Percentiles rank a stretch among this genome's conserved stretches.
These are phyloP conservation scores for Ceratobasidium sp. DNA, from an alignment of 1,284 basidiomycete genomes.

Conservation along the genomic window DNA sequence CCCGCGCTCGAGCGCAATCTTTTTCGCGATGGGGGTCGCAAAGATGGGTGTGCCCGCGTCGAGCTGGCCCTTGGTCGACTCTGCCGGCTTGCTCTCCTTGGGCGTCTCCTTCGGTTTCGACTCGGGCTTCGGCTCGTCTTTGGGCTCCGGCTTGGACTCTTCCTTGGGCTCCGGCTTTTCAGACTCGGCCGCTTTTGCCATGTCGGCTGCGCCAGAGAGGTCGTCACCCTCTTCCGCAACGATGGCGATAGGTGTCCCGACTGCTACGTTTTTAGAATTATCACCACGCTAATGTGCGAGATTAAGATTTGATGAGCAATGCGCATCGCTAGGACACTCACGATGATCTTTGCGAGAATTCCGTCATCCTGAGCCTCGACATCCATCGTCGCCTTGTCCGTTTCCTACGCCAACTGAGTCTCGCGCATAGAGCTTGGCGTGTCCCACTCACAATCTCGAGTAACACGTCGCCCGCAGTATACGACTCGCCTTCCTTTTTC, in stretches of 20 bases:
- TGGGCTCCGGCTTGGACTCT: conserved; percentile 53
- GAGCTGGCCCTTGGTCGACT: conserved; percentile 61
- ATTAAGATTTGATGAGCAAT: background rate
- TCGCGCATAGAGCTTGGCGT: conserved; percentile 25
- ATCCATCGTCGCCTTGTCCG: conserved; percentile 99
- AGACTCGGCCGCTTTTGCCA: conserved; percentile 75
- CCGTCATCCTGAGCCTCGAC: conserved; percentile 99
- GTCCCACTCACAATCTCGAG: conserved; percentile 72
- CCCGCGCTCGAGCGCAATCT: conserved; percentile 95
- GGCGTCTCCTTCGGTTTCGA: conserved; percentile 60
- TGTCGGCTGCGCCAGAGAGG: conserved; percentile 80
- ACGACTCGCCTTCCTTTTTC: conserved; percentile 68
- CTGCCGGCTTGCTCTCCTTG: conserved; percentile 59
- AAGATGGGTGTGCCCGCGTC: conserved; percentile 86
- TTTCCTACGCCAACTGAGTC: conserved; percentile 74
- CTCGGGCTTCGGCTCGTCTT: conserved; percentile 60
- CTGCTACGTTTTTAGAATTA: conserved; percentile 87
- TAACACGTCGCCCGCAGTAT: conserved; percentile 67
- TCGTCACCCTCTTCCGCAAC: conserved; percentile 96
- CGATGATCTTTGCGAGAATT: conserved; percentile 89
- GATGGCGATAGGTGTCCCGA: conserved; percentile 91
- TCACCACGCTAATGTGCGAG: conserved; percentile 70
- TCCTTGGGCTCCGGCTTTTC: conserved; percentile 58
- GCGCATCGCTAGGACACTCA: conserved; percentile 56
- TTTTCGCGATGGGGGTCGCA: conserved; percentile 95